These are phyloP conservation scores for Cystobasidiopsis lactophilus DNA, from an alignment of 768 basidiomycete genomes.

Conservation along the genomic window DNA sequence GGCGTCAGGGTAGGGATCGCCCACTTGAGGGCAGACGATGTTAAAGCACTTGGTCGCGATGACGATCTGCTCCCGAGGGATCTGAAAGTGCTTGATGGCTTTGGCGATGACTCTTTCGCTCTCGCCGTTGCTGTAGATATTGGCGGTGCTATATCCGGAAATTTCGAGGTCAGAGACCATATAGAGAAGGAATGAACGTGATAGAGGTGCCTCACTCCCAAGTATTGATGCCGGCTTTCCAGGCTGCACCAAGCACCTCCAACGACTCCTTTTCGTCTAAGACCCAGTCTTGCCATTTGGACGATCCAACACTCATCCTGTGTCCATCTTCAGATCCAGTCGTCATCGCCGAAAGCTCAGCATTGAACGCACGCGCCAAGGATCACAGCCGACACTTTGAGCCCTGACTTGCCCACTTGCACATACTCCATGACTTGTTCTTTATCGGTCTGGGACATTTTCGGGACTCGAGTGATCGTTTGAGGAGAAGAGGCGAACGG, in stretches of 20 bases:
- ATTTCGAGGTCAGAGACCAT: neutral
- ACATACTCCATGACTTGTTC: no score
- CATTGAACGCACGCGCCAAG: no score
- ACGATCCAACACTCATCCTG: slow-evolving; percentile 20
- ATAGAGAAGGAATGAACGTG: neutral
- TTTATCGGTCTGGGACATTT: no score
- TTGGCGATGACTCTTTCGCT: slow-evolving; percentile 49
- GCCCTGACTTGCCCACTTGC: slow-evolving; percentile 35
- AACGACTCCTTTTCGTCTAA: slow-evolving; percentile 24
- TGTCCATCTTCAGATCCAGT: no score
- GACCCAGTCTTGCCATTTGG: slow-evolving; percentile 11
- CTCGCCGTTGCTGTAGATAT: slow-evolving; percentile 39
- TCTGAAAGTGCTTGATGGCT: slow-evolving; percentile 41
- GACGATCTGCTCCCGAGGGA: slow-evolving; percentile 58
- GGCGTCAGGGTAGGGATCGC: neutral
- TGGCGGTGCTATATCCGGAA: slow-evolving; percentile 31
- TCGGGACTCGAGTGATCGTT: no score
- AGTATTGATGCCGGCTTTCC: slow-evolving; percentile 25
- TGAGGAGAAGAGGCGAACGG: no score
- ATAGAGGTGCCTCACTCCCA: slow-evolving; percentile 29
- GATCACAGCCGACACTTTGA: slow-evolving; percentile 31
- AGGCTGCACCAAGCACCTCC: slow-evolving; percentile 1
- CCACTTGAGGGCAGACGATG: no score
- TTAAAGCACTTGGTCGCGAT: slow-evolving; percentile 45
- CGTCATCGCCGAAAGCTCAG: no score